phyloP scores from a whole-genome alignment of 768 basidiomycete species.

The Dacryopinax primogenitus region DNA sequence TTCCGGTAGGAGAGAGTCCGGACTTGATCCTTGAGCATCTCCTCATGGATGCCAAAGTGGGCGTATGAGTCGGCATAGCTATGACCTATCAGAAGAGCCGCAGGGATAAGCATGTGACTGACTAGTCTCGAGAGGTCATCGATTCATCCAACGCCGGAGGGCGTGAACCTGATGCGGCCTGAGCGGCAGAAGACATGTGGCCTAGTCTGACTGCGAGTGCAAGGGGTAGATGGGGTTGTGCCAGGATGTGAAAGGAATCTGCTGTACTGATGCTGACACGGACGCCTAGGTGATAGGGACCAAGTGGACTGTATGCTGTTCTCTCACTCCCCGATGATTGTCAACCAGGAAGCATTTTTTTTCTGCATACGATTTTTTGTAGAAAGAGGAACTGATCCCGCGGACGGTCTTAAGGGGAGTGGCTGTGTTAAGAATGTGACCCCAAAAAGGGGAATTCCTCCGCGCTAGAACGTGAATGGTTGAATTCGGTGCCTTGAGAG shows the following conservation, averaged over 20 bases:
- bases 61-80: conserved; percentile 96
- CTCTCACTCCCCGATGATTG: too few relatives aligned
- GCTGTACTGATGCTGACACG: background rate
- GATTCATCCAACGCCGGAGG: background rate
- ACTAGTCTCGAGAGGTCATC: conserved; percentile 4
- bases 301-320: too few relatives aligned
- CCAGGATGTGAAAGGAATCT: too few relatives aligned
- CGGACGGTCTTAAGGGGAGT: too few relatives aligned
- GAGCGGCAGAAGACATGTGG: background rate
- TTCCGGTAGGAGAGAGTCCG: conserved; percentile 90
- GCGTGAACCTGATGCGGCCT: background rate
- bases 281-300: too few relatives aligned
- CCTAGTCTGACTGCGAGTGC: background rate
- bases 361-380: too few relatives aligned
- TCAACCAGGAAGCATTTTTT: too few relatives aligned
- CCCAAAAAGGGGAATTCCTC: too few relatives aligned
- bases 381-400: too few relatives aligned
- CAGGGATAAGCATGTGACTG: background rate
- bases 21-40: conserved; percentile 96
- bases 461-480: too few relatives aligned
- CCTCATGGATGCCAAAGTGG: conserved; percentile 95
- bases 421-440: too few relatives aligned
- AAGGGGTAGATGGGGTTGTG: background rate
- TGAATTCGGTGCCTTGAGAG: too few relatives aligned
- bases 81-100: conserved; percentile 9